A percentile compares a stretch with the other conserved stretches of the same genome.
Conservation (phyloP, 257 asterid genomes). For the Jacaranda mimosifolia region DNA sequence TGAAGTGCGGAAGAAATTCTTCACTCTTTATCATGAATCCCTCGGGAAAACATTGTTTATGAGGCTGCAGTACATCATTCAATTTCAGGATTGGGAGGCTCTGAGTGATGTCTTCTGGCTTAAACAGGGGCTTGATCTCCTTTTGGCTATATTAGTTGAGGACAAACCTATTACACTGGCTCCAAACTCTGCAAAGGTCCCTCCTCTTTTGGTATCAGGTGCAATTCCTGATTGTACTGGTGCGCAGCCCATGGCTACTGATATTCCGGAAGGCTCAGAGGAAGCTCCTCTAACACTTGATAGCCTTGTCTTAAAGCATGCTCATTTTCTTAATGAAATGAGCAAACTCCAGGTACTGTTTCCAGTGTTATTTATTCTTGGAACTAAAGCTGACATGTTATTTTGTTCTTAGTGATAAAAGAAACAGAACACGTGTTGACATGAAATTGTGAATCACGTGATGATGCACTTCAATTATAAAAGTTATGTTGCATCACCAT, state of each 20-base stretch:
- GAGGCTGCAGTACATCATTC: conserved; percentile 94
- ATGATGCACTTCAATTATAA: conserved; percentile 26
- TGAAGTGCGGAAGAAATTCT: conserved; percentile 79
- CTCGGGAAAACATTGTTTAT: conserved; percentile 88
- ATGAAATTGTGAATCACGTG: conserved; percentile 3
- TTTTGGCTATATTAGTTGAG: conserved; percentile 92
- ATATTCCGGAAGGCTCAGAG: conserved; percentile 74
- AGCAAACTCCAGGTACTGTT: conserved; percentile 87
- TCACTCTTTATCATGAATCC: conserved; percentile 85
- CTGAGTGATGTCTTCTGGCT: conserved; percentile 98
- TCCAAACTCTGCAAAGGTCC: conserved; percentile 94
- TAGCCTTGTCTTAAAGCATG: conserved; percentile 80
- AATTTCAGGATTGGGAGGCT: conserved; percentile 98
- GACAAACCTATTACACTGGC: conserved; percentile 94
- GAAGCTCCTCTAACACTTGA: conserved; percentile 89
- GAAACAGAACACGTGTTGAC: not conserved
- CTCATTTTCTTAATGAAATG: conserved; percentile 82
- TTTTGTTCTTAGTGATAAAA: conserved; percentile 2
- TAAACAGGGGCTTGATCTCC: conserved; percentile 99
- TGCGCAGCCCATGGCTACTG: conserved; percentile 81
- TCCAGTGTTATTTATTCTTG: conserved; percentile 17
- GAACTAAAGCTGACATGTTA: conserved; percentile 19
- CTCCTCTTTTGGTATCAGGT: conserved; percentile 71
- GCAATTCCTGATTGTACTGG: conserved; percentile 63
- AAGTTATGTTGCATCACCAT: conserved; percentile 5